Base-by-base conservation (phyloP, 495 filamentous ascomycete genomes). In the Penicillium soppii region DNA sequence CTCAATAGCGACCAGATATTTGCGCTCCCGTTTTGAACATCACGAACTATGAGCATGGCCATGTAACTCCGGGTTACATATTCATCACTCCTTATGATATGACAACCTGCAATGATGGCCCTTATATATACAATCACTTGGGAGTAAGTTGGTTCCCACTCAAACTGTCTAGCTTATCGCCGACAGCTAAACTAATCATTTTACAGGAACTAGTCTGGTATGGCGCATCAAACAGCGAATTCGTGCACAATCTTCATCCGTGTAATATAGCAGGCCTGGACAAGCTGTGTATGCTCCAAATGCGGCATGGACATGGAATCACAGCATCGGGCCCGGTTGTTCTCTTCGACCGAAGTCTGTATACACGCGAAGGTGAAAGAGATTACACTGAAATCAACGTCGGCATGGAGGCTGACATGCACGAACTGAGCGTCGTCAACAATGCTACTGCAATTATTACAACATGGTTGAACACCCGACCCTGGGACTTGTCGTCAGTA, bases 131-230 rank as follows among this genome's bases (percentile, higher is more conserved):
- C 43, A 45, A 19, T 21, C 29, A 45, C 19, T 13, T 27, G 2
- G 27, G 43, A 17, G 27, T 35, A 33, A 35, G 19, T 35, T 13
- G 8, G 30, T 13, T 8, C 20, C 4, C 5, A n/a, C 10, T 3
- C 7, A 12, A 7, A 20, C 26, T 21, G 15, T 6, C 15, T 13
- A 17, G 4, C 7, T 9, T 21, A 29, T 32, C 3, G 7, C 23
- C 15, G 19, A 23, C 16, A 33, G 3, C 1, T 21, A 3, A 45
- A 7, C 26, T 7, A 42, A n/a, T n/a, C 19, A 13, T 23, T 5
- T 4, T 4, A 33, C 43, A 45, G 43, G 43, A 45, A n/a, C 43
- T 45, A n/a, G 27, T 35, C 19, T 45, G 43, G 27, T 20, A 30
- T 15, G 29, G 43, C 19, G 43, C 43, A 7, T 9, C 8, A 15